These are phyloP conservation scores for barley (Hordeum vulgare) DNA, from an alignment of 176 grass and related monocot species.

Conservation along the genomic window DNA sequence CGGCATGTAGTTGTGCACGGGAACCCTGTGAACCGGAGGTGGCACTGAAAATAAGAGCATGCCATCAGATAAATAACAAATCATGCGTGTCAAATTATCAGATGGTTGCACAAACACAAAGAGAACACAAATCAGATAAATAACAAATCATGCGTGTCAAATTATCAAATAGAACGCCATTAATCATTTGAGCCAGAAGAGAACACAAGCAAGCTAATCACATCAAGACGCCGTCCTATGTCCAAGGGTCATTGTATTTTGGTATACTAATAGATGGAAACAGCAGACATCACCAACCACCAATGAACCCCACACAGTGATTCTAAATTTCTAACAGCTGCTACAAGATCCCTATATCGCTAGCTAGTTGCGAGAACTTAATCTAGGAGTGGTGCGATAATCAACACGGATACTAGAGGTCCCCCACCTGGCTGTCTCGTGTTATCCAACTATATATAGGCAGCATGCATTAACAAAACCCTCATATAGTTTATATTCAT, in stretches of 20 bases:
- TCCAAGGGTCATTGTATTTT: neutral
- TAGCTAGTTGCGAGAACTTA: too few species aligned
- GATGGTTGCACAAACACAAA: neutral
- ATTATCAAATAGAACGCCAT: neutral
- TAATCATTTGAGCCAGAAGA: neutral
- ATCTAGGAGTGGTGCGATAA: too few species aligned
- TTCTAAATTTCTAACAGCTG: too few species aligned
- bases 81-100: neutral
- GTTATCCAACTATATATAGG: too few species aligned
- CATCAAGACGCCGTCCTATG: neutral
- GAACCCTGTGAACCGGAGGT: neutral
- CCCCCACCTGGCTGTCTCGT: too few species aligned
- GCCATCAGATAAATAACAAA: constrained; percentile 9
- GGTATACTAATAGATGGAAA: neutral
- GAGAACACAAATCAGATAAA: constrained; percentile 15
- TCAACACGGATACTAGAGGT: too few species aligned
- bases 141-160: neutral
- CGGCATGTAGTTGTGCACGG: neutral
- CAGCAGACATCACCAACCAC: too few species aligned
- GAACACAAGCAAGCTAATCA: neutral
- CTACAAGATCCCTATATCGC: too few species aligned
- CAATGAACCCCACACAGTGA: too few species aligned
- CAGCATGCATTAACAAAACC: too few species aligned
- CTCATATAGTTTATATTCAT: too few species aligned
- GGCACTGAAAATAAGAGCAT: constrained; percentile 11